phyloP scores from a whole-genome alignment of 768 basidiomycete genomes.

The Mycena floridula region DNA sequence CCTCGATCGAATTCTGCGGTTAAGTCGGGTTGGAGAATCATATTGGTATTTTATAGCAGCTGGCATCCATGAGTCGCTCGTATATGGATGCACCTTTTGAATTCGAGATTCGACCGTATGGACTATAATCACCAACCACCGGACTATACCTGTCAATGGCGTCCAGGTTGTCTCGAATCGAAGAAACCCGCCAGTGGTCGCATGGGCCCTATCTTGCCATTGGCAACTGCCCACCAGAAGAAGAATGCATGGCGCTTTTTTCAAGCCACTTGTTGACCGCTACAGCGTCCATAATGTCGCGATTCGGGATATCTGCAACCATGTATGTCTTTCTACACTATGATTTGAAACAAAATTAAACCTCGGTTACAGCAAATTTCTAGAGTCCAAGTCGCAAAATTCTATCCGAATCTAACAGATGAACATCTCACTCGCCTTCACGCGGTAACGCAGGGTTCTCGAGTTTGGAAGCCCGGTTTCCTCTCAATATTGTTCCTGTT shows the following conservation, averaged over 20 bases:
- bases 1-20: no score
- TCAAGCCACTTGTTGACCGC: neutral
- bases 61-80: no score
- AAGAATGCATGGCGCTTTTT: constrained; percentile 2
- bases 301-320: neutral
- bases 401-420: constrained; percentile 1
- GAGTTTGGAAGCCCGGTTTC: no score
- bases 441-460: neutral
- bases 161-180: neutral
- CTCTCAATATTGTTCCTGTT: no score
- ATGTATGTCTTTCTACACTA: neutral
- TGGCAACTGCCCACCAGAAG: constrained; percentile 1
- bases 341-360: neutral
- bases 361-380: neutral
- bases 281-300: neutral
- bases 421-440: neutral
- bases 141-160: neutral
- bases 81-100: no score
- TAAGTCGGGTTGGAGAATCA: no score
- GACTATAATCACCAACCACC: neutral
- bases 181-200: neutral
- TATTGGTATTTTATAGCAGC: no score
- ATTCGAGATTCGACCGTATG: neutral
- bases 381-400: neutral
- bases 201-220: neutral